Evolutionary conservation across 768 basidiomycete species (phyloP), one percentile per base, ranked within the genome.

Genomic region (Mycena rebaudengoi): DNA sequence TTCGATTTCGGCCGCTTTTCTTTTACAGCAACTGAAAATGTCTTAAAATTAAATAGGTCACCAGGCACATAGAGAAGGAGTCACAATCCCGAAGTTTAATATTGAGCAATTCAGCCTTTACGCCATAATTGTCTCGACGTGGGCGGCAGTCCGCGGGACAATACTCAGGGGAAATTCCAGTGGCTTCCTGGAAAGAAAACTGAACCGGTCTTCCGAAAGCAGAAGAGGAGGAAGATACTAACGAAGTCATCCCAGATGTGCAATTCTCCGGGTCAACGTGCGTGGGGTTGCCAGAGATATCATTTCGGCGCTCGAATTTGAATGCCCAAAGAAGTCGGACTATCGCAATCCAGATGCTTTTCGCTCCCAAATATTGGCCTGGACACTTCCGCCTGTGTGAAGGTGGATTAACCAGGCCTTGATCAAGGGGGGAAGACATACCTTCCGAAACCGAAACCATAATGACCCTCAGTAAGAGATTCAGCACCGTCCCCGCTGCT

Each of bases 191-290:
- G 43, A 20, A 44, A 20, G 20, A 8, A 7, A 44, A 44, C 20
- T 37, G 18, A 18, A 10, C 10, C 18, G 18, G 35, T 18, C 35
- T 10, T 37, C 18, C 35, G 18, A 18, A 18, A 10, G 10, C 18
- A 18, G 10, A 18, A 18, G 10, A 10, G 35, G 18, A 37, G 18
- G 10, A 33, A 4, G n/a, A 40, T 28, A 35, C 53, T 35, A 23
- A 59, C 57, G 57, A 59, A 4, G 57, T 59, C 18, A 59, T 37
- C 11, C 57, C 57, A 12, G 45, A 48, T 11, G 45, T 49, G 20
- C 57, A 49, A 41, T 59, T 41, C 1, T 49, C 46, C 0, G 40
- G 33, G 57, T 59, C 44, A 8, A 48, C 25, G 7, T n/a, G 10
- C 16, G 14, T 10, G 3, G 8, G 8, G 16, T 59, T 37, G 8